A percentile compares a stretch with the other conserved stretches of the same genome.
Conservation (phyloP, 75 land plant species). For the Sequoia sempervirens region DNA sequence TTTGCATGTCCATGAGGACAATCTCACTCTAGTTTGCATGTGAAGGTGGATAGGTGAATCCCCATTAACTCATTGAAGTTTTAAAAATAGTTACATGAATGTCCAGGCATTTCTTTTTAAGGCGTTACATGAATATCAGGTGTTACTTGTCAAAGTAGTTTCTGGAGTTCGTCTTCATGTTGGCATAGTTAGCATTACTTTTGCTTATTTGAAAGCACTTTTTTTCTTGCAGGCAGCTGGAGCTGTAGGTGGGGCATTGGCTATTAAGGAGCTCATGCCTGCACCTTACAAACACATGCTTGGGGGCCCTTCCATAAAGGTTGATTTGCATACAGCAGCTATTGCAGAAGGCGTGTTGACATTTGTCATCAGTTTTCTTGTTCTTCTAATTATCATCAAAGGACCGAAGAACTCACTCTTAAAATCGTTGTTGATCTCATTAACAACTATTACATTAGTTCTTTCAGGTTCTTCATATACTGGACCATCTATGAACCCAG, state of each 20-base stretch:
- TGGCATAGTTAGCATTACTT: neutral
- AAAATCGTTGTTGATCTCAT: constrained; percentile 52
- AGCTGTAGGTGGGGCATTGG: constrained; percentile 43
- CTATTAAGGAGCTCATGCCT: constrained; percentile 36
- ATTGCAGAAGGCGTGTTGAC: constrained; percentile 73
- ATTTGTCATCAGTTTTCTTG: constrained; percentile 56
- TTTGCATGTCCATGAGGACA: neutral
- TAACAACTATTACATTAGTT: constrained; percentile 50
- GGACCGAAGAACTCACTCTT: constrained; percentile 41
- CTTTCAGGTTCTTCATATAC: constrained; percentile 63
- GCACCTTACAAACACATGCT: constrained; percentile 27
- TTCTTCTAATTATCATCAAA: constrained; percentile 44
- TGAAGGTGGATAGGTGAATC: neutral
- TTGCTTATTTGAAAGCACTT: neutral
- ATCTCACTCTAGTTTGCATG: neutral
- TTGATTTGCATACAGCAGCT: constrained; percentile 68
- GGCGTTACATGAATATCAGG: neutral
- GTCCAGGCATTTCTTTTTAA: neutral
- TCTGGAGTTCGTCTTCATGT: constrained; percentile 18
- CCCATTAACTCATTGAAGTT: neutral
- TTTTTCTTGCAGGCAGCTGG: constrained; percentile 21
- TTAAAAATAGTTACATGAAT: neutral
- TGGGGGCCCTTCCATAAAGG: constrained; percentile 50
- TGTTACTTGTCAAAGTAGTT: neutral
- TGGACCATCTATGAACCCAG: constrained; percentile 95